Evolutionary conservation across 2,329 filamentous ascomycete species (phyloP), one percentile per base, ranked within the genome.

Genomic region (Apiospora malaysiana): DNA sequence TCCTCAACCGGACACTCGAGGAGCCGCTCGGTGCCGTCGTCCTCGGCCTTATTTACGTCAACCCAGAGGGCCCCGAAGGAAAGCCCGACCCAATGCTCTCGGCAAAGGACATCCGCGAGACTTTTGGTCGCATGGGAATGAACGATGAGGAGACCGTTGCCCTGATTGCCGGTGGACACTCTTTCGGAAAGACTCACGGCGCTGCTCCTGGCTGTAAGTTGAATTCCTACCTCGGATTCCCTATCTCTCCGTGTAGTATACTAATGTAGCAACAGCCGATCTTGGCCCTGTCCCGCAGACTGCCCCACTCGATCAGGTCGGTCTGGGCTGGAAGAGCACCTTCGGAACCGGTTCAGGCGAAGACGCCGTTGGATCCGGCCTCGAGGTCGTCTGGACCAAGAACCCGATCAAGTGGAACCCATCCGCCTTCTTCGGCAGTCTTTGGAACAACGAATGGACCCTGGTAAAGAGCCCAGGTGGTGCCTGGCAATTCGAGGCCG

Each of bases 41-140:
- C 82, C 92, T 93, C 90, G 92, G 92, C 78, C 83, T 95, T 76
- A 94, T 95, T 79, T 95, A 95, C 80, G 92, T 94, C 72, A 94
- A 95, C 83, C 92, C 93, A 2, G 91, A 94, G 81, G 92, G 93
- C 9, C 93, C 93, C 40, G 90, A 94, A 75, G 92, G 89, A 72
- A 87, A 88, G 70, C 91, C 92, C 3, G 92, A 94, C 78, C 90
- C 92, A 25, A 81, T 91, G 51, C 90, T 91, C 18, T 87, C 93
- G 1, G 93, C 89, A 56, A 82, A 86, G 71, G 93, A 95, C 77
- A 94, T 94, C 78, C 91, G 92, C 74, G 87, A 85, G 71, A 93
- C 93, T 23, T 95, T 94, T 76, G 86, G 86, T 73, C 92, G 92
- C 80, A 94, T 95, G 92, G 92, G 90, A 73, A 94, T 95, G 93